phyloP scores from a whole-genome alignment of 2,329 filamentous ascomycete genomes.

The Aspergillus caelatus region DNA sequence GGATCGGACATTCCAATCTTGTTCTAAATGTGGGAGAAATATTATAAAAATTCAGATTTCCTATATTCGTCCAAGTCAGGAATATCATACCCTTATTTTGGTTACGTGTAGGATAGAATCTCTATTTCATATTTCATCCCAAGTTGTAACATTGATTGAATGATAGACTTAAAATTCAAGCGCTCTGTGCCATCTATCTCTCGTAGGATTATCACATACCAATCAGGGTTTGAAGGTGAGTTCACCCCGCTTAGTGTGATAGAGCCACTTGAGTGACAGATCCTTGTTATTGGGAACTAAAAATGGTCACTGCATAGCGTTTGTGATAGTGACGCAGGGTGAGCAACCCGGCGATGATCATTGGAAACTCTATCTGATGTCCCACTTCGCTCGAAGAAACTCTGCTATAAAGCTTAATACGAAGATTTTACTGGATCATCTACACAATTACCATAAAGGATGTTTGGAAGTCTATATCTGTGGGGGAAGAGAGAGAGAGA shows the following conservation, averaged over 20 bases:
- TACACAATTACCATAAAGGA: background rate
- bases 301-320: background rate
- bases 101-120: too few species aligned
- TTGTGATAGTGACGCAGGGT: constrained; percentile 3
- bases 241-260: background rate
- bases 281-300: background rate
- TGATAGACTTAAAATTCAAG: background rate
- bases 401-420: background rate
- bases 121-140: too few species aligned
- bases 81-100: too few species aligned
- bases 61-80: too few species aligned
- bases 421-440: background rate
- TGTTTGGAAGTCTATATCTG: background rate
- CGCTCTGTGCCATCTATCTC: too few species aligned
- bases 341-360: background rate
- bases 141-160: background rate
- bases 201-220: too few species aligned
- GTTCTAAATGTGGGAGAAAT: too few species aligned
- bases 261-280: background rate
- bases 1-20: too few species aligned
- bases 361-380: constrained; percentile 4
- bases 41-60: too few species aligned
- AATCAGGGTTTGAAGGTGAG: background rate
- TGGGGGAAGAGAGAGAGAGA: background rate
- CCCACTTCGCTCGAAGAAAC: background rate